Percentiles rank a stretch among this genome's conserved stretches.
Conservation (phyloP, 2,329 filamentous ascomycete genomes). For the Sphaerulina vaccinii region DNA sequence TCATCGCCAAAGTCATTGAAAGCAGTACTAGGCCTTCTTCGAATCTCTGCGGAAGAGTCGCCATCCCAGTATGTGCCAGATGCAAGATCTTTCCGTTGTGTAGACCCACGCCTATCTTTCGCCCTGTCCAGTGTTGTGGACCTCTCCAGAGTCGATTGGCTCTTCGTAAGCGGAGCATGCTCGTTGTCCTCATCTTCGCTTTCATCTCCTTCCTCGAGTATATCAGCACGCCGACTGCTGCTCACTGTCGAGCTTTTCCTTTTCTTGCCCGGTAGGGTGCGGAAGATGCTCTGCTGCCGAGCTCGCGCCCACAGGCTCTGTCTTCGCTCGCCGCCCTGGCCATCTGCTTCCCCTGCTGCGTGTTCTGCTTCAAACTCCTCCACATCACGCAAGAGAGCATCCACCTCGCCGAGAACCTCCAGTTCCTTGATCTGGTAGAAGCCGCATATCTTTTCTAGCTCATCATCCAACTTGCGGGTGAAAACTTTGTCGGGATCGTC, state of each 20-base stretch:
- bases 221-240: constrained; percentile 41
- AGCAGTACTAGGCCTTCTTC: constrained; percentile 62
- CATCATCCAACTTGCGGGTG: constrained; percentile 74
- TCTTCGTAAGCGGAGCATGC: constrained; percentile 44
- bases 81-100: constrained; percentile 22
- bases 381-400: constrained; percentile 72
- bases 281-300: constrained; percentile 52
- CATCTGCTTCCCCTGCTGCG: constrained; percentile 31
- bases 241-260: constrained; percentile 45
- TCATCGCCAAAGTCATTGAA: constrained; percentile 80
- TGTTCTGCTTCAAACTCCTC: constrained; percentile 63
- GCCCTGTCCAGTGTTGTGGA: constrained; percentile 14
- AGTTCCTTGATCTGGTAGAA: constrained; percentile 89
- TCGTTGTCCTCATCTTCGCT: constrained; percentile 59
- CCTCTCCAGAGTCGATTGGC: constrained; percentile 28
- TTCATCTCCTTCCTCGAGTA: constrained; percentile 55
- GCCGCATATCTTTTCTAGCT: constrained; percentile 88
- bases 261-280: constrained; percentile 44
- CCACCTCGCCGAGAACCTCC: constrained; percentile 79
- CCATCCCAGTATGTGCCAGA: constrained; percentile 23
- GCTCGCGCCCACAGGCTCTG: constrained; percentile 37
- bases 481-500: constrained; percentile 80
- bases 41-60: constrained; percentile 42
- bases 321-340: constrained; percentile 31
- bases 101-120: constrained; percentile 24